These are phyloP conservation scores for Thielaviopsis musarum DNA, from an alignment of 2,329 filamentous ascomycete species.

Conservation along the genomic window DNA sequence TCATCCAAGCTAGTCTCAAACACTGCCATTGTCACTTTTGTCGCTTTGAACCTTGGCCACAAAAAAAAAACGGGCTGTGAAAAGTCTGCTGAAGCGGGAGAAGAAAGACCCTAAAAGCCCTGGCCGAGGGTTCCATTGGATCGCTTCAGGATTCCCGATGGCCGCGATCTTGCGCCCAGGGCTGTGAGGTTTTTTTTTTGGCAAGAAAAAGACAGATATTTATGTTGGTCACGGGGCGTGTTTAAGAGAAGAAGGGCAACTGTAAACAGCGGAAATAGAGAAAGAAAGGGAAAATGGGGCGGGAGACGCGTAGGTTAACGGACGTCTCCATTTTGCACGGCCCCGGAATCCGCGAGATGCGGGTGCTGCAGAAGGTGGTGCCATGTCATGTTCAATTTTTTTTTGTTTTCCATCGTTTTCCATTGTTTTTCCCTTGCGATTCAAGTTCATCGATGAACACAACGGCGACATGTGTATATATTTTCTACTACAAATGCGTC, in stretches of 20 bases:
- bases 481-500: no score
- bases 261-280: background rate
- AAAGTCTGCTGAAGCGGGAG: background rate
- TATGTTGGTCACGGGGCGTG: no score
- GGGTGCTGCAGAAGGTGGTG: background rate
- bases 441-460: background rate
- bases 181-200: no score
- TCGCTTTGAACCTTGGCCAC: no score
- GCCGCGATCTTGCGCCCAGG: background rate
- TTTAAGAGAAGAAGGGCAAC: background rate
- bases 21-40: background rate
- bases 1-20: background rate
- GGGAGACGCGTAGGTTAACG: background rate
- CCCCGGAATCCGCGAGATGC: background rate
- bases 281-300: background rate
- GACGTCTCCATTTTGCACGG: background rate
- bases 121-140: background rate
- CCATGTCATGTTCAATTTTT: background rate
- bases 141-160: background rate
- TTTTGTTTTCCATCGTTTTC: background rate
- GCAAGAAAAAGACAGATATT: no score
- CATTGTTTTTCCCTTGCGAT: background rate
- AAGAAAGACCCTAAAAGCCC: background rate
- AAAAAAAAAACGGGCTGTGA: no score
- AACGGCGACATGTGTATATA: no score